Conservation (phyloP, 371 early-diverging fungal species). For the Mucor ambiguus region DNA sequence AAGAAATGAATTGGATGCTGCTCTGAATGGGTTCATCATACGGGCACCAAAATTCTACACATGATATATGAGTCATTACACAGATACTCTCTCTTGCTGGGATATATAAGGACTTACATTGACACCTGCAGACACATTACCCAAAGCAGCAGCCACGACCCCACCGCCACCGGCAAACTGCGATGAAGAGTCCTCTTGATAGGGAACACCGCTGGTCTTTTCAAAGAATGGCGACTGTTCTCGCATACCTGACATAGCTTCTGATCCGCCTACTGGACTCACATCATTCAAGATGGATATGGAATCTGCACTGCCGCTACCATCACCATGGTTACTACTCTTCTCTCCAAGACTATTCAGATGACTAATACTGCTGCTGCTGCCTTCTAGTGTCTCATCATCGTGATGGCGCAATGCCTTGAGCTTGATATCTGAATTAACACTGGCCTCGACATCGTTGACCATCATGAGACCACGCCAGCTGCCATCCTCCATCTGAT, state of each 20-base stretch:
- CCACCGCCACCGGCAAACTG: conserved; percentile 23
- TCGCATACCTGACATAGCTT: neutral
- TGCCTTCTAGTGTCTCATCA: conserved; percentile 3
- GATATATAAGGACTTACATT: conserved; percentile 32
- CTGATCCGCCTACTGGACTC: neutral
- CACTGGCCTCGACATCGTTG: conserved; percentile 11
- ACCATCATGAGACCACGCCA: conserved; percentile 29
- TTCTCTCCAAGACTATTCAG: neutral
- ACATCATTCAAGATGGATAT: neutral
- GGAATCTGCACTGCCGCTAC: neutral
- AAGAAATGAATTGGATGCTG: conserved; percentile 6
- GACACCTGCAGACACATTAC: conserved; percentile 38
- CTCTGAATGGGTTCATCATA: conserved; percentile 25
- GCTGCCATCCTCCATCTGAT: conserved; percentile 17
- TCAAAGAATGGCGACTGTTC: neutral
- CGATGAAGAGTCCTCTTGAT: neutral
- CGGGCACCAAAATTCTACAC: conserved; percentile 22
- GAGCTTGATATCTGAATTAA: conserved; percentile 7
- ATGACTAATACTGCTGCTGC: neutral
- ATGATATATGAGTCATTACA: neutral
- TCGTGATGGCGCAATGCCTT: neutral
- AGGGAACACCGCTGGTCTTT: neutral
- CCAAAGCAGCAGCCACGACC: conserved; percentile 35
- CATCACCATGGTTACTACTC: too few species aligned
- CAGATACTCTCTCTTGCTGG: conserved; percentile 11